Evolutionary conservation across 192 early-diverging fungal species (phyloP), one percentile per base, ranked within the genome.

Genomic region (Mortierella hygrophila): DNA sequence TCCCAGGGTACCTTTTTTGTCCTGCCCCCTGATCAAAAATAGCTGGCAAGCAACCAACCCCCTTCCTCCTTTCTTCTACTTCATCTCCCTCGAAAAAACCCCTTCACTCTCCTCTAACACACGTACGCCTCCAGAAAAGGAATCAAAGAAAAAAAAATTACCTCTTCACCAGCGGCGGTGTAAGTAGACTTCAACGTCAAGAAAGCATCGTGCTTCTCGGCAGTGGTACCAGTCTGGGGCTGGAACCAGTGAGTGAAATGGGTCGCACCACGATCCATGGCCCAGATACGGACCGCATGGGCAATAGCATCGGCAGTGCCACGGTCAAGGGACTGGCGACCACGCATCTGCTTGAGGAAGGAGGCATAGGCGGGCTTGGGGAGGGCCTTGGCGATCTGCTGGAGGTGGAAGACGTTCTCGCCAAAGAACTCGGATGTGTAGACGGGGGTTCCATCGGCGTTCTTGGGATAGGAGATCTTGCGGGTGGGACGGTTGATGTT

Each of bases 241-340:
- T 99, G 99, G 95, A 99, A 99, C 98, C 98, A 99, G 92, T 99
- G 99, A 55, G 98, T 99, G 88, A 98, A 99, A 93, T 99, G 99
- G 57, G 98, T 98, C 71, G 98, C 97, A 63, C 97, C 97, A 85
- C 95, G 95, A 88, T 98, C 95, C 96, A 98, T 96, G 81, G 99
- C 97, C 99, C 99, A 99, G 77, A 98, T 94, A 49, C 96, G 94
- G 76, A 96, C 99, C 38, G 99, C 99, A 88, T 99, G 99, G n/a
- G 98, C 97, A 75, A 99, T 96, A 54, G 98, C 97, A 91, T 99
- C 99, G 37, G 99, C 97, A 35, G 98, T 99, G 44, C 94, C 92
- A 78, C 97, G 94, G 90, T 98, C 97, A 74, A 99, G 89, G 57
- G 93, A 91, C 87, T 96, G 93, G 63, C 96, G 93, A 82, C 98